Evolutionary conservation across 257 asterid species (phyloP).

Genomic region (Capsicum pubescens): DNA sequence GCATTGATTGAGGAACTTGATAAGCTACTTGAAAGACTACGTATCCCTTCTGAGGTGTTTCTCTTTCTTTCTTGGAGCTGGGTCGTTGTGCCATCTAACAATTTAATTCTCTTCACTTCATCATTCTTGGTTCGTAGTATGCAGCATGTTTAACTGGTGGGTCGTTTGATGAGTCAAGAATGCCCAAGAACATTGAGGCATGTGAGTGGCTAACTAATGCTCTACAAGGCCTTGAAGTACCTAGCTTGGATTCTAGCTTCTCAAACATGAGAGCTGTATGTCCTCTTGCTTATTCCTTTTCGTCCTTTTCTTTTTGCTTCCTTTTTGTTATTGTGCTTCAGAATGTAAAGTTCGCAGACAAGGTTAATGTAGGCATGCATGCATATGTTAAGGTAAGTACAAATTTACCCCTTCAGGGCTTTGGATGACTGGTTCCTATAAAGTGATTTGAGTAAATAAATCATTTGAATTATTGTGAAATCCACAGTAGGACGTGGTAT

Average conservation of each 20-base stretch:
- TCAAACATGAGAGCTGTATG: slow-evolving; percentile 83
- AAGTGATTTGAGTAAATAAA: neutral
- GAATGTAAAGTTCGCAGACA: neutral
- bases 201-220: slow-evolving; percentile 92
- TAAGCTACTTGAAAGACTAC: slow-evolving; percentile 80
- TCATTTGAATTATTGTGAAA: neutral
- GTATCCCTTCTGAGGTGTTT: slow-evolving; percentile 85
- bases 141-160: slow-evolving; percentile 73
- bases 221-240: slow-evolving; percentile 70
- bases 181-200: slow-evolving; percentile 91
- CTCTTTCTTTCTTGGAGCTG: slow-evolving; percentile 9
- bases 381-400: slow-evolving; percentile 20
- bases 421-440: slow-evolving; percentile 12
- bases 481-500: neutral
- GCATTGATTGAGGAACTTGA: slow-evolving; percentile 90
- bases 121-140: slow-evolving; percentile 58
- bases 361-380: slow-evolving; percentile 4
- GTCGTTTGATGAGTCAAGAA: slow-evolving; percentile 87
- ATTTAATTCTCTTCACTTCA: slow-evolving; percentile 32
- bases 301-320: neutral
- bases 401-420: neutral
- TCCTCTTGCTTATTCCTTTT: slow-evolving; percentile 26
- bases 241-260: slow-evolving; percentile 73
- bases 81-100: neutral
- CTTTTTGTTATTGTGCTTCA: slow-evolving; percentile 18